Percentiles rank a stretch among this genome's conserved stretches.
Conservation (phyloP, 352 stramenopile genomes). For the Globisporangium parvum region DNA sequence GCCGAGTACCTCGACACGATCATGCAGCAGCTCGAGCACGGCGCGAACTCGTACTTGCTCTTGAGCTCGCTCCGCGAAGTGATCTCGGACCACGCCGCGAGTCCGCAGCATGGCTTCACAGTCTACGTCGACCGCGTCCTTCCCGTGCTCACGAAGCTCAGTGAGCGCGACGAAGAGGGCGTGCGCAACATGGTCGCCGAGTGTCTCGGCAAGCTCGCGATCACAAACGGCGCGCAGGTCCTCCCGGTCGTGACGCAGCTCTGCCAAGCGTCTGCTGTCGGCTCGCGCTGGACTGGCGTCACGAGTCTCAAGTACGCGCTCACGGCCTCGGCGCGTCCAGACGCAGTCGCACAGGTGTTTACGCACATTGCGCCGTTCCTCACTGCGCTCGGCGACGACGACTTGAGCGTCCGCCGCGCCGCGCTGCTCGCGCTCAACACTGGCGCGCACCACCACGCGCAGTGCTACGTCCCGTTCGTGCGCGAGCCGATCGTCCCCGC, state of each 20-base stretch:
- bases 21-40: constrained; percentile 88
- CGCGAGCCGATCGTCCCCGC: constrained; percentile 88
- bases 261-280: constrained; percentile 33
- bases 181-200: constrained; percentile 97
- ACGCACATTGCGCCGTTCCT: constrained; percentile 88
- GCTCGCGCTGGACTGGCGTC: constrained; percentile 86
- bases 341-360: constrained; percentile 44
- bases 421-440: constrained; percentile 96
- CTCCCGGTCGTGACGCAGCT: constrained; percentile 88
- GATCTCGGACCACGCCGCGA: constrained; percentile 82
- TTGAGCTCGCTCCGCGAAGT: constrained; percentile 95
- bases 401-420: constrained; percentile 93
- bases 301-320: constrained; percentile 91
- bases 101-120: constrained; percentile 65
- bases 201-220: constrained; percentile 93
- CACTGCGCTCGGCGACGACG: constrained; percentile 91
- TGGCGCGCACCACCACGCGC: constrained; percentile 91
- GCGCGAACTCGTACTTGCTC: constrained; percentile 95
- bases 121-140: constrained; percentile 87
- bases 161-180: constrained; percentile 91
- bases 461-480: constrained; percentile 67
- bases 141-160: constrained; percentile 92
- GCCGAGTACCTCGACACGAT: constrained; percentile 88
- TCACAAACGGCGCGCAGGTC: constrained; percentile 86
- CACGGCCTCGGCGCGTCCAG: constrained; percentile 28